phyloP scores from a whole-genome alignment of 768 basidiomycete species.

The Phallus indusiatus region DNA sequence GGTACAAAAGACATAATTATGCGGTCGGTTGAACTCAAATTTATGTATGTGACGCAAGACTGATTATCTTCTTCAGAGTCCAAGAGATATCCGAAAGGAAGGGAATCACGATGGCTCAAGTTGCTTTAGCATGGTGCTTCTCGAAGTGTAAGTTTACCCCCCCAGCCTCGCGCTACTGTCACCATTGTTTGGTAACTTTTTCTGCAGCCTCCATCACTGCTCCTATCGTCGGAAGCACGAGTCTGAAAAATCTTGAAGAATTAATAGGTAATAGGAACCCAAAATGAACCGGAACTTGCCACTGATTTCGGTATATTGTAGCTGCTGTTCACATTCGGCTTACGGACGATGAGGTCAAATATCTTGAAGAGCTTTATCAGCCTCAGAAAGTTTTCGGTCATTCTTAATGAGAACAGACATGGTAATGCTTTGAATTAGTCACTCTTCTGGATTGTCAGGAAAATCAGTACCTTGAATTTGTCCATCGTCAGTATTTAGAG shows the following conservation, averaged over 20 bases:
- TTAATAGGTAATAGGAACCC: constrained; percentile 22
- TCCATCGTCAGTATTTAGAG: no score
- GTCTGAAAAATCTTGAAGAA: constrained; percentile 30
- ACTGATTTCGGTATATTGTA: not conserved
- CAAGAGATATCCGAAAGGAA: constrained; percentile 43
- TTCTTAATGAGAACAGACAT: not conserved
- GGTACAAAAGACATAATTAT: not conserved
- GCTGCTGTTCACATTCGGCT: not conserved
- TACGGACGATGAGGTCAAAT: not conserved
- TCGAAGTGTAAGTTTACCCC: constrained; percentile 6
- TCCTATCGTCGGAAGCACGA: constrained; percentile 37
- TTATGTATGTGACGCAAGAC: not conserved
- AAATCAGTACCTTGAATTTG: no score
- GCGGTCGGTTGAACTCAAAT: not conserved
- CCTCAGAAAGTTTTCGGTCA: not conserved
- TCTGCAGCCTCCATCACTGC: constrained; percentile 27
- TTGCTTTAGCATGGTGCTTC: constrained; percentile 24
- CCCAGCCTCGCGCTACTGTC: not conserved
- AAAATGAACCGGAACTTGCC: not conserved
- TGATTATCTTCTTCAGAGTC: constrained; percentile 30
- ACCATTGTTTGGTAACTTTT: not conserved
- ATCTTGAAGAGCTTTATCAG: not conserved
- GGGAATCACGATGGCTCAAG: constrained; percentile 25
- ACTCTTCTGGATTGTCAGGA: no score
- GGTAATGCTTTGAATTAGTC: not conserved